These are phyloP conservation scores for Neurospora intermedia DNA, from an alignment of 495 filamentous ascomycete species.

Conservation along the genomic window DNA sequence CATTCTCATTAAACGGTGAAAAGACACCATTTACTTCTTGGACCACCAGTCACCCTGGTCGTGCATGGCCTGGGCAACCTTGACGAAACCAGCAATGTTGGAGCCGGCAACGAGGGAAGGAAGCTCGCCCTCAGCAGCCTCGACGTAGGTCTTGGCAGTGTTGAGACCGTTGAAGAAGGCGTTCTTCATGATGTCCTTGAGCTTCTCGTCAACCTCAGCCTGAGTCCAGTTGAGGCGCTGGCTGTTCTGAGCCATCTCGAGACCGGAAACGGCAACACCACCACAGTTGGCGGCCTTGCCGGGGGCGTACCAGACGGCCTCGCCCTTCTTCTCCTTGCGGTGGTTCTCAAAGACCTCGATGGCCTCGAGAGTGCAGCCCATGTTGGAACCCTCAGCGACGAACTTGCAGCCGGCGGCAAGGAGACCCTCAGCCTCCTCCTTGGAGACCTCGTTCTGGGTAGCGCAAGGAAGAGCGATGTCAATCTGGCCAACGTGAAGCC, in stretches of 20 bases:
- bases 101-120: constrained; percentile 83
- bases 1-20: neutral
- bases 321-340: constrained; percentile 54
- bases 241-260: constrained; percentile 99
- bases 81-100: constrained; percentile 96
- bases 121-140: constrained; percentile 65
- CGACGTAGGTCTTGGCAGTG: constrained; percentile 81
- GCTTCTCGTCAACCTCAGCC: constrained; percentile 84
- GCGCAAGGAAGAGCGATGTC: constrained; percentile 88
- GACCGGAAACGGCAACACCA: constrained; percentile 92
- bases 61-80: constrained; percentile 89
- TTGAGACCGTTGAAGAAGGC: constrained; percentile 87
- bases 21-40: constrained; percentile 11
- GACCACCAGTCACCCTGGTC: constrained; percentile 96
- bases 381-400: constrained; percentile 96
- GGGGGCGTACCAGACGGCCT: constrained; percentile 89
- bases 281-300: constrained; percentile 96
- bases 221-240: constrained; percentile 70
- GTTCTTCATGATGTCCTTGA: constrained; percentile 88
- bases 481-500: constrained; percentile 77
- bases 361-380: constrained; percentile 94
- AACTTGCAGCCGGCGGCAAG: constrained; percentile 68
- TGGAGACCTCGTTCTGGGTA: constrained; percentile 93
- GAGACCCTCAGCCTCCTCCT: constrained; percentile 76
- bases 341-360: constrained; percentile 87